Percentiles rank a stretch among this genome's conserved stretches.
phyloP scores from a whole-genome alignment of 768 basidiomycete genomes.

The Lactarius hengduanensis region DNA sequence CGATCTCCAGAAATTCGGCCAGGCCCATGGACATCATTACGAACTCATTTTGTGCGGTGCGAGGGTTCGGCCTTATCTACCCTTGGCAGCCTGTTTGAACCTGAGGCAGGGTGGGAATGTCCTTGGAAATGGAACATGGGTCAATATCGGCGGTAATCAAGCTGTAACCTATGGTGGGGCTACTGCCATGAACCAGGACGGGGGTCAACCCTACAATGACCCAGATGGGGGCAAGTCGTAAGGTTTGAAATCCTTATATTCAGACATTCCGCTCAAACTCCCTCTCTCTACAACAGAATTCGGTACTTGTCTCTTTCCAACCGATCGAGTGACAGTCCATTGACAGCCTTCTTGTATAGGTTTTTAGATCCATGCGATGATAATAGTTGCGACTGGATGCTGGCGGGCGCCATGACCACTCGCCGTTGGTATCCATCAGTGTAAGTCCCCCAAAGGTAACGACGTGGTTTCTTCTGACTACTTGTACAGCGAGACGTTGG shows the following conservation, averaged over 20 bases:
- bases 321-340: neutral
- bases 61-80: conserved; percentile 30
- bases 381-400: conserved; percentile 58
- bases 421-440: conserved; percentile 77
- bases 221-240: conserved; percentile 60
- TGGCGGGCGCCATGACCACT: conserved; percentile 46
- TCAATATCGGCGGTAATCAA: conserved; percentile 76
- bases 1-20: conserved; percentile 52
- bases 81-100: conserved; percentile 35
- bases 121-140: conserved; percentile 78
- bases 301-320: conserved; percentile 38
- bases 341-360: conserved; percentile 35
- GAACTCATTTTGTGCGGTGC: conserved; percentile 81
- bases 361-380: conserved; percentile 68
- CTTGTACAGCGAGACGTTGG: conserved; percentile 52
- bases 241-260: conserved; percentile 15
- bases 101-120: conserved; percentile 40
- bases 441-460: conserved; percentile 39
- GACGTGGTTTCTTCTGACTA: conserved; percentile 6
- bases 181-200: conserved; percentile 45
- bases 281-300: conserved; percentile 38
- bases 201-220: conserved; percentile 54
- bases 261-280: neutral
- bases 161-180: conserved; percentile 61
- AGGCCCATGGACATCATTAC: conserved; percentile 74